phyloP scores from a whole-genome alignment of 331 rosid species.

The Phaseolus coccineus region DNA sequence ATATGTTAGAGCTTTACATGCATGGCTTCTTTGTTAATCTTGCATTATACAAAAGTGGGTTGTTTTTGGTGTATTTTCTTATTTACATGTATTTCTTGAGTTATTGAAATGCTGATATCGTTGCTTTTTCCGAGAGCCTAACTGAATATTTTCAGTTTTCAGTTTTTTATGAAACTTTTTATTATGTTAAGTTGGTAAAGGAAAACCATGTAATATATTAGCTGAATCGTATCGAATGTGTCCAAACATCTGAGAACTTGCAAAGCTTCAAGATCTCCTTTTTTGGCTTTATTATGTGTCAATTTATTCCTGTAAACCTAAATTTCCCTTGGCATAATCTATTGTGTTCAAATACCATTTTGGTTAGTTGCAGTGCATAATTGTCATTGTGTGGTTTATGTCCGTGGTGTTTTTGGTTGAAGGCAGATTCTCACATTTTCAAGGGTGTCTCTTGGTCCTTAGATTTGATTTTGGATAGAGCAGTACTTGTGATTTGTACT shows the following conservation, averaged over 20 bases:
- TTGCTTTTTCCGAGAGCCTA: not conserved
- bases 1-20: constrained; percentile 72
- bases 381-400: not conserved
- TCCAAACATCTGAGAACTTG: constrained; percentile 8
- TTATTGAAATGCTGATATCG: constrained; percentile 17
- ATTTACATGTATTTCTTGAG: not conserved
- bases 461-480: not conserved
- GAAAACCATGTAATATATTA: not conserved
- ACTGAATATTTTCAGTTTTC: not conserved
- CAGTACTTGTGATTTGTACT: not conserved
- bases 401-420: not conserved
- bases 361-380: not conserved
- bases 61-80: constrained; percentile 12
- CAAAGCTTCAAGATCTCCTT: constrained; percentile 19
- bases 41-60: constrained; percentile 71
- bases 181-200: constrained; percentile 13
- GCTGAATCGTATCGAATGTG: not conserved
- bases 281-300: not conserved
- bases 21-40: constrained; percentile 81
- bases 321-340: not conserved
- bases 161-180: not conserved
- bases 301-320: not conserved
- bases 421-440: constrained; percentile 5
- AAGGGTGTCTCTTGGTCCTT: constrained; percentile 13
- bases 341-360: not conserved